These are phyloP conservation scores for Teunomyces cretensis DNA, from an alignment of 805 yeast genomes.

Conservation along the genomic window DNA sequence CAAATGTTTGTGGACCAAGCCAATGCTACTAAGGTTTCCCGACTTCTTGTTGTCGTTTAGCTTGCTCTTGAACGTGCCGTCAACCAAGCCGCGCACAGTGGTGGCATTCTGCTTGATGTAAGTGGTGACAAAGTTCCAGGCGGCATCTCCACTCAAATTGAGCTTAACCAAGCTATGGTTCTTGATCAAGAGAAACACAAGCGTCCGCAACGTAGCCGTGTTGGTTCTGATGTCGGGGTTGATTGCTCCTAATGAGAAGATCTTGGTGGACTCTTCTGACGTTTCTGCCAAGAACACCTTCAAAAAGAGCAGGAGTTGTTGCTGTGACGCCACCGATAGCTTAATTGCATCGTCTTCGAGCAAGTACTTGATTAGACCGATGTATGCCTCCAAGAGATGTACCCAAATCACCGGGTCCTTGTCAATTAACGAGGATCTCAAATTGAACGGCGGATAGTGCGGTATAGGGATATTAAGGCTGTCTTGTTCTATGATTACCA, in stretches of 20 bases:
- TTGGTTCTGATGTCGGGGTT: conserved; percentile 66
- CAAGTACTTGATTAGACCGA: conserved; percentile 50
- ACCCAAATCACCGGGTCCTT: conserved; percentile 85
- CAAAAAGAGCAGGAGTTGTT: conserved; percentile 57
- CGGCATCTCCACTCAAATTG: conserved; percentile 55
- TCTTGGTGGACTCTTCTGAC: conserved; percentile 56
- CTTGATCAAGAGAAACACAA: conserved; percentile 52
- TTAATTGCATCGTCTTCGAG: conserved; percentile 29
- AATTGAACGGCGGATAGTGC: conserved; percentile 70
- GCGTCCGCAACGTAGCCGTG: conserved; percentile 46
- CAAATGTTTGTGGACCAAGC: conserved; percentile 52
- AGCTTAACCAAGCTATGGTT: conserved; percentile 54
- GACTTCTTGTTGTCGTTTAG: conserved; percentile 50
- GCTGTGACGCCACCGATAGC: conserved; percentile 54
- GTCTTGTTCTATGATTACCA: conserved; percentile 3
- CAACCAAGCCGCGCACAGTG: conserved; percentile 51
- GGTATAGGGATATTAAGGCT: conserved; percentile 53
- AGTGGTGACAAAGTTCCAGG: conserved; percentile 64
- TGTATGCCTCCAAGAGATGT: conserved; percentile 65
- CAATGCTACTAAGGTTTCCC: conserved; percentile 46
- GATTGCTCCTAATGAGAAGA: conserved; percentile 68
- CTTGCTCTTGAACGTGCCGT: conserved; percentile 51
- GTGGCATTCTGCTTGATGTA: conserved; percentile 47
- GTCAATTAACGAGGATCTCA: conserved; percentile 74
- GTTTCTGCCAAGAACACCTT: conserved; percentile 60